Base-by-base conservation (phyloP, 2,329 filamentous ascomycete genomes). In the Penicillium crustosum region DNA sequence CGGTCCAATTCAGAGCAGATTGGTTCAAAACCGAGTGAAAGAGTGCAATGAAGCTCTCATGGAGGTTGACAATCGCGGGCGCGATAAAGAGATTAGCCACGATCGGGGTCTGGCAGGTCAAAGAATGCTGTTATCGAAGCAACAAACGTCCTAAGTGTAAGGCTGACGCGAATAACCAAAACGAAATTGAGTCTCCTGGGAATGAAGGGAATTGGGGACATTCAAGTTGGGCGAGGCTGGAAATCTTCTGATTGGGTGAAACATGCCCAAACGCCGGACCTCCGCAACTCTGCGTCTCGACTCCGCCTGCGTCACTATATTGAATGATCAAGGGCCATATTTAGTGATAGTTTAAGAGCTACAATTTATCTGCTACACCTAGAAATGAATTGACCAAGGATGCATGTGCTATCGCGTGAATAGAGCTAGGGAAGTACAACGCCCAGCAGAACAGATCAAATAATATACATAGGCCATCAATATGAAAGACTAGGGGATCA, bases 401-500 rank as follows among this genome's bases (percentile, higher is more conserved):
- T 53, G 50, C 57, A 50, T 61, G 39, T 56, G 54, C 49, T 58
- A 55, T 62, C 49, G 56, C 52, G 41, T 47, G 35, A 44, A 59
- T 60, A 44, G 42, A 59, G 54, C 57, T 63, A 56, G 60, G 55
- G 57, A 48, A 61, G 64, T 62, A 65, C 53, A 61, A 58, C 52
- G 61, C 59, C 54, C 49, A 62, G 57, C 43, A 53, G 53, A 58
- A 57, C 41, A 57, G 53, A 58, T 57, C 51, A 61, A 61, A 65
- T 67, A 67, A 65, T 67, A 58, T 67, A 67, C 65, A 67, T 62
- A 47, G 55, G 54, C 63, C 60, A 59, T 59, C 58, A 59, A 60
- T 19, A 45, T 39, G 38, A 47, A 47, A 42, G 36, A 35, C 48
- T 45, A 33, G 54, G 42, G 55, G 36, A 48, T 44, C 41, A 43